phyloP scores from a whole-genome alignment of 2,329 filamentous ascomycete genomes.

The Teratosphaeria pseudoeucalypti region DNA sequence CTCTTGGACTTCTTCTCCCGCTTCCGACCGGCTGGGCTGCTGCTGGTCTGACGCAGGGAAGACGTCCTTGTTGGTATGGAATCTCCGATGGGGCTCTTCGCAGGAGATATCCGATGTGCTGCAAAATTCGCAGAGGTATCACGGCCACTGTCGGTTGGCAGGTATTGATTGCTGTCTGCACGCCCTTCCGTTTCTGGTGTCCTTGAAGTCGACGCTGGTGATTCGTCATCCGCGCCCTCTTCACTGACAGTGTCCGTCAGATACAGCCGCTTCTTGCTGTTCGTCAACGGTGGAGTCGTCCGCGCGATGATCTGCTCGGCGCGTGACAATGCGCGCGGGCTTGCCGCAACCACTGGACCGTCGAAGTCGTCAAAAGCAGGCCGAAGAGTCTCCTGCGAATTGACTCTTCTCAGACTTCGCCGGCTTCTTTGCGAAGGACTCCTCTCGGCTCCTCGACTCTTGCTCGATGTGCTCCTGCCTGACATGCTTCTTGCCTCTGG shows the following conservation, averaged over 20 bases:
- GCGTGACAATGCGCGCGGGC: constrained; percentile 9
- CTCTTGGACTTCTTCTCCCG: constrained; percentile 18
- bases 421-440: not conserved
- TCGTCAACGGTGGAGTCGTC: constrained; percentile 26
- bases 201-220: constrained; percentile 4
- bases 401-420: constrained; percentile 8
- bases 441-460: not conserved
- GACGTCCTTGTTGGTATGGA: constrained; percentile 26
- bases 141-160: constrained; percentile 1
- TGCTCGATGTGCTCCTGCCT: not conserved
- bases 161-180: not conserved
- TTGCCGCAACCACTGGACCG: not conserved
- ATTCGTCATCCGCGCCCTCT: constrained; percentile 9
- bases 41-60: constrained; percentile 26
- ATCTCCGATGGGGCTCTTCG: constrained; percentile 17
- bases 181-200: not conserved
- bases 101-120: constrained; percentile 6
- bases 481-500: not conserved
- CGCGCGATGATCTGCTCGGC: constrained; percentile 19
- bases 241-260: constrained; percentile 16
- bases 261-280: constrained; percentile 25
- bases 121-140: not conserved
- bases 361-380: constrained; percentile 1
- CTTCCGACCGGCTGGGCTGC: constrained; percentile 17
- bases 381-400: constrained; percentile 16